phyloP scores from a whole-genome alignment of 169 alveolate genomes.

The Plasmodium vivax region DNA sequence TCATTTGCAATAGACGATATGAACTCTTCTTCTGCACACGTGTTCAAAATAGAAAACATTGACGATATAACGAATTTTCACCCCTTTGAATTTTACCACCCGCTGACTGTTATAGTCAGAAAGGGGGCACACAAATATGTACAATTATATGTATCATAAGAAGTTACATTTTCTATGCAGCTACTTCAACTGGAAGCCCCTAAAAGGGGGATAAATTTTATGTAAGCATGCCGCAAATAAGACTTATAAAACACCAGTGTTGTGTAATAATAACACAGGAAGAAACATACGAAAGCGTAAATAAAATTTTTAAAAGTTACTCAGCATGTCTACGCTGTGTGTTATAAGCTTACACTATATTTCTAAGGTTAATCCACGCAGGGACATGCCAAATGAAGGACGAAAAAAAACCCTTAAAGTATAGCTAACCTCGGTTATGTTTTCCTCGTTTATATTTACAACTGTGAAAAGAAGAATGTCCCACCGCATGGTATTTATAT shows the following conservation, averaged over 20 bases:
- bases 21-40: neutral
- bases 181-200: neutral
- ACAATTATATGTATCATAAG: neutral
- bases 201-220: neutral
- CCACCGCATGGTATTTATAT: neutral
- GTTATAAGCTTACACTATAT: neutral
- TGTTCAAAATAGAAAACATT: neutral
- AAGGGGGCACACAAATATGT: neutral
- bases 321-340: neutral
- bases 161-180: neutral
- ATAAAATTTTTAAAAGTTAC: neutral
- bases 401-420: neutral
- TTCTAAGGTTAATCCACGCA: neutral
- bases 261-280: neutral
- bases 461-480: neutral
- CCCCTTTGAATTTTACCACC: neutral
- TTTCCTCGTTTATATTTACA: neutral
- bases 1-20: neutral
- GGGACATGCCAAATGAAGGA: neutral
- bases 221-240: neutral
- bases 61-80: neutral
- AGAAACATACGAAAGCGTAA: neutral
- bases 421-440: neutral
- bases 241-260: neutral
- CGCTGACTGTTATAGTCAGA: neutral